Conservation (phyloP, 768 basidiomycete genomes). For the Terana coerulea region DNA sequence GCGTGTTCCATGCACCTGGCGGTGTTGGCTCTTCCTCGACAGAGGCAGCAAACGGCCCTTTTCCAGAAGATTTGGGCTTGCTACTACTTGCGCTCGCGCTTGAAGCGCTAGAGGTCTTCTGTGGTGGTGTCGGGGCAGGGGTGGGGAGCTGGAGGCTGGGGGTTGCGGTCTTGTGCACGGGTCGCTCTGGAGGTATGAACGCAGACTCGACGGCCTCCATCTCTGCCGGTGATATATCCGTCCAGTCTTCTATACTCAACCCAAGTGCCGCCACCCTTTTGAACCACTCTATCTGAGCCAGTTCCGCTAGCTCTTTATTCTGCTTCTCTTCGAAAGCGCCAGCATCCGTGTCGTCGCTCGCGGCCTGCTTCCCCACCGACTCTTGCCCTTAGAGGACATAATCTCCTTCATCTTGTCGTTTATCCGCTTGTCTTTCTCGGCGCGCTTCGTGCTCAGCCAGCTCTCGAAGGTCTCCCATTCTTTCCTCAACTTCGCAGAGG, state of each 20-base stretch:
- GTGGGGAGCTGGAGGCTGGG: background rate
- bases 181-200: slow-evolving; percentile 7
- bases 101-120: too few species aligned
- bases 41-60: background rate
- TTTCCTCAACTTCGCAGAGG: slow-evolving; percentile 4
- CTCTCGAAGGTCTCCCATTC: slow-evolving; percentile 14
- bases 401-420: slow-evolving; percentile 12
- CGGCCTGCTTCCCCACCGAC: background rate
- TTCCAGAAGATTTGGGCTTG: too few species aligned
- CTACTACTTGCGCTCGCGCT: too few species aligned
- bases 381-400: slow-evolving; percentile 6
- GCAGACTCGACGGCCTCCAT: slow-evolving; percentile 14
- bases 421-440: slow-evolving; percentile 11
- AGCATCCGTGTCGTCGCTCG: background rate
- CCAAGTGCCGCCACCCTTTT: slow-evolving; percentile 6
- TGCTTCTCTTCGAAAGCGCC: slow-evolving; percentile 5
- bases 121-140: background rate
- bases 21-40: slow-evolving; percentile 1
- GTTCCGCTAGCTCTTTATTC: slow-evolving; percentile 7
- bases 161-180: background rate
- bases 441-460: slow-evolving; percentile 10
- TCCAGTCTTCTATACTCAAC: slow-evolving; percentile 14
- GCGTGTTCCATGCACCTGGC: slow-evolving; percentile 6
- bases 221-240: slow-evolving; percentile 12
- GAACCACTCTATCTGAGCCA: slow-evolving; percentile 10